These are phyloP conservation scores for Lasiodiplodia theobromae DNA, from an alignment of 2,329 filamentous ascomycete species.

Conservation along the genomic window DNA sequence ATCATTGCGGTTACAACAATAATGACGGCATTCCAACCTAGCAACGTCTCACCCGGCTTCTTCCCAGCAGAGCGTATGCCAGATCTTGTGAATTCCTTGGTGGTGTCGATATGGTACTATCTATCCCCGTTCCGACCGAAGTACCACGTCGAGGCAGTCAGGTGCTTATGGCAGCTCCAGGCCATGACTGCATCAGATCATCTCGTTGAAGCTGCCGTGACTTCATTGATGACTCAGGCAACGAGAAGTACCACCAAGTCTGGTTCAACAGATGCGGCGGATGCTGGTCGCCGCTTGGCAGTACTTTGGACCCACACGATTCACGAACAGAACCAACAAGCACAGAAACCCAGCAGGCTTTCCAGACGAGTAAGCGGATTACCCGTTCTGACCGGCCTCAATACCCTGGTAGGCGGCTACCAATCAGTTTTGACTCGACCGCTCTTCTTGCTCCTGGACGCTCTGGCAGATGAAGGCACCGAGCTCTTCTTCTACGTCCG, in stretches of 20 bases:
- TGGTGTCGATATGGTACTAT: slow-evolving; percentile 78
- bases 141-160: slow-evolving; percentile 91
- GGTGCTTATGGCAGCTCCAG: slow-evolving; percentile 86
- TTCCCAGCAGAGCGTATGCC: slow-evolving; percentile 58
- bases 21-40: slow-evolving; percentile 43
- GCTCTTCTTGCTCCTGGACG: slow-evolving; percentile 81
- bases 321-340: slow-evolving; percentile 46
- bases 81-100: slow-evolving; percentile 71
- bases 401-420: slow-evolving; percentile 64
- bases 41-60: slow-evolving; percentile 37
- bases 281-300: slow-evolving; percentile 73
- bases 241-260: slow-evolving; percentile 15
- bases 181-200: slow-evolving; percentile 71
- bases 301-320: slow-evolving; percentile 82
- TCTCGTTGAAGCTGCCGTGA: slow-evolving; percentile 80
- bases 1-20: slow-evolving; percentile 43
- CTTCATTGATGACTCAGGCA: slow-evolving; percentile 64
- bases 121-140: slow-evolving; percentile 85
- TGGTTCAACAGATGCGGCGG: slow-evolving; percentile 57
- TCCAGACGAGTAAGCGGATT: slow-evolving; percentile 39
- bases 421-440: slow-evolving; percentile 81
- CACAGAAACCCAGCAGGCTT: slow-evolving; percentile 42
- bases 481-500: slow-evolving; percentile 79
- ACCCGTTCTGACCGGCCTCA: slow-evolving; percentile 40
- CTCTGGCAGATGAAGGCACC: slow-evolving; percentile 73